phyloP scores from a whole-genome alignment of 495 filamentous ascomycete species.

The Acidomyces sp. region DNA sequence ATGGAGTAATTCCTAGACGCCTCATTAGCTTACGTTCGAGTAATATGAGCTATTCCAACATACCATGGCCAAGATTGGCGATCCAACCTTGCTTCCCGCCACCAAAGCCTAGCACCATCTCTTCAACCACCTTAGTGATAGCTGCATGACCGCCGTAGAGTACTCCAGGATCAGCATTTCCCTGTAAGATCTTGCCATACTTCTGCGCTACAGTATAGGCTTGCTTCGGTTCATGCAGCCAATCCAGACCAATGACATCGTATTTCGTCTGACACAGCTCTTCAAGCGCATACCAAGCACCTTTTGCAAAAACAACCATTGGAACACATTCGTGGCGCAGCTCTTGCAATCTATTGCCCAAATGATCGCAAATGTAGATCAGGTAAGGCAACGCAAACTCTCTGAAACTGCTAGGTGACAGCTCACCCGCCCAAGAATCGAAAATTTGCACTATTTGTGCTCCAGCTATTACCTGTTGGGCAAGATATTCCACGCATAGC shows the following conservation, averaged over 20 bases:
- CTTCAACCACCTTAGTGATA: constrained; percentile 65
- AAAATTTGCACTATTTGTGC: constrained; percentile 95
- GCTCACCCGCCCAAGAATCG: constrained; percentile 93
- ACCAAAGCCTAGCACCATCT: constrained; percentile 77
- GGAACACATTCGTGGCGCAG: constrained; percentile 68
- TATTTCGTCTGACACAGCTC: constrained; percentile 78
- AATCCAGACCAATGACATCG: constrained; percentile 86
- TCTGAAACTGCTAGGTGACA: constrained; percentile 71
- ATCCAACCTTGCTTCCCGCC: constrained; percentile 83
- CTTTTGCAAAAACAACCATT: constrained; percentile 99
- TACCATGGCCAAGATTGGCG: constrained; percentile 80
- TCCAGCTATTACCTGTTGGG: constrained; percentile 79
- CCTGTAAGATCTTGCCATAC: constrained; percentile 69
- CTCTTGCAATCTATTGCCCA: constrained; percentile 59
- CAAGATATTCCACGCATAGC: constrained; percentile 86
- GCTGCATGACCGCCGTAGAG: constrained; percentile 71
- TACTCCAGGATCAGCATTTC: constrained; percentile 88
- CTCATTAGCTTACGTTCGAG: neutral
- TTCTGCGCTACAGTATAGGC: constrained; percentile 55
- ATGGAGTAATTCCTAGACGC: constrained; percentile 66
- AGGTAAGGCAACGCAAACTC: constrained; percentile 78
- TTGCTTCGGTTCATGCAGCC: constrained; percentile 80
- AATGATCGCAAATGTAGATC: constrained; percentile 60
- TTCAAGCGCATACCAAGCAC: constrained; percentile 92
- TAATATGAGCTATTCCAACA: constrained; percentile 22